Evolutionary conservation across 2,329 filamentous ascomycete species (phyloP), one percentile per base, ranked within the genome.

Genomic region (Berkeleyomyces basicola): DNA sequence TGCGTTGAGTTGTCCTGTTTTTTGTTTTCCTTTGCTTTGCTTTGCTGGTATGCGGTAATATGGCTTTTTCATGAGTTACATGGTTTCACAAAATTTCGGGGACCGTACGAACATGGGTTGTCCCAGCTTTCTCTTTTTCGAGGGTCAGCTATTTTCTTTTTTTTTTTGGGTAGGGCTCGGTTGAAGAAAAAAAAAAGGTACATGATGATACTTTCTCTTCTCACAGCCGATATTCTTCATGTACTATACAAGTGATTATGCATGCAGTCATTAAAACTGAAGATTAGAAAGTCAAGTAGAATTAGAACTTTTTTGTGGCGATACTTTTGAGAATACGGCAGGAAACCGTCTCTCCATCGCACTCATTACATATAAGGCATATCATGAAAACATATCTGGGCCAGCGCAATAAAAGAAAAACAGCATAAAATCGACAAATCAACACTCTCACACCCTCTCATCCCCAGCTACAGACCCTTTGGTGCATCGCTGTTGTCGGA

Each of bases 1-100:
- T 53, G 16, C 31, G 37, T 43, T 46, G 46, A 14, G 31, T 46
- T 63, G 44, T 23, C 23, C 23, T 23, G 23, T 23, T 23, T 23
- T 23, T 23, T 23, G 23, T 23, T 23, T 23, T 23, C 23, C 23
- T 23, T 23, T 23, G 23, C 23, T 23, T 23, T 42, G 11, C 53
- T 61, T 49, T 64, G 47, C 36, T 58, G 51, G 42, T 58, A 23
- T 64, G 51, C 55, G 42, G 47, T 42, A 42, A 49, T 64, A 53
- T 63, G 43, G 55, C 44, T 58, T 51, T 51, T 63, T 51, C 37
- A 59, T 36, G 57, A 59, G 46, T 59, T 44, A 51, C 47, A 58
- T 53, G 55, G 61, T 36, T 43, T 60, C 16, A 47, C 33, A 42
- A 61, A 61, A 61, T 3, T 53, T 61, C 9, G 47, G 11, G 39